Percentiles rank a stretch among this genome's conserved stretches.
Conservation (phyloP, 164 flowering plant genomes). For the Macadamia integrifolia region DNA sequence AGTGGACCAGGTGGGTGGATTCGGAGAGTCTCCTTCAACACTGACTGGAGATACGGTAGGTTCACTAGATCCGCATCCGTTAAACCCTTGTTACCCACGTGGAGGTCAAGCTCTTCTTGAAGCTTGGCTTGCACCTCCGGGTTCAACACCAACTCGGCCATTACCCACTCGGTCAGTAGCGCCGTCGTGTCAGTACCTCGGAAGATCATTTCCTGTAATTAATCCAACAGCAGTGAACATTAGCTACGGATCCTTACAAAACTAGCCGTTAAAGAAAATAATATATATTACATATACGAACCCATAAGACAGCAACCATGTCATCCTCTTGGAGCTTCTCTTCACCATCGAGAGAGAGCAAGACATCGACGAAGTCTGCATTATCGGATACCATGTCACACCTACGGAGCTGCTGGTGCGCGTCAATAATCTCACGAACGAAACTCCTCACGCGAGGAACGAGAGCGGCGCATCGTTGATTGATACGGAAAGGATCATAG, state of each 20-base stretch:
- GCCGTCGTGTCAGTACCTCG: conserved; percentile 56
- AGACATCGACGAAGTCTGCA: conserved; percentile 51
- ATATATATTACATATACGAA: neutral
- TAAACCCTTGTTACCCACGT: conserved; percentile 17
- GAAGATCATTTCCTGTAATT: conserved; percentile 52
- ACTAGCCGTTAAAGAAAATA: too few species aligned
- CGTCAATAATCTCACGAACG: conserved; percentile 42
- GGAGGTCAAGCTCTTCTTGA: conserved; percentile 29
- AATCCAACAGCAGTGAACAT: neutral
- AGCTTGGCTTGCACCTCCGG: conserved; percentile 34
- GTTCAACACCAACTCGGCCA: conserved; percentile 44
- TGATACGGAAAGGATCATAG: conserved; percentile 41
- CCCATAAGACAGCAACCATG: conserved; percentile 36
- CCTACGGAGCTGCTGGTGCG: conserved; percentile 21
- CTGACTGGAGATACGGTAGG: conserved; percentile 39
- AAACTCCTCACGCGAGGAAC: conserved; percentile 52
- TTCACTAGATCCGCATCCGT: conserved; percentile 29
- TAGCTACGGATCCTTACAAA: too few species aligned
- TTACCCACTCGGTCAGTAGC: conserved; percentile 43
- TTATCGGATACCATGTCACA: conserved; percentile 4
- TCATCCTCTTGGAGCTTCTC: conserved; percentile 51
- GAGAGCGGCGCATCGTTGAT: conserved; percentile 36
- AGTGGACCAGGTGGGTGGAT: conserved; percentile 58
- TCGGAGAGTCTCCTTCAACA: conserved; percentile 42
- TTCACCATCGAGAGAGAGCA: conserved; percentile 47